Evolutionary conservation across 306 rosid genomes (phyloP).

Genomic region (Vigna nakashimae): DNA sequence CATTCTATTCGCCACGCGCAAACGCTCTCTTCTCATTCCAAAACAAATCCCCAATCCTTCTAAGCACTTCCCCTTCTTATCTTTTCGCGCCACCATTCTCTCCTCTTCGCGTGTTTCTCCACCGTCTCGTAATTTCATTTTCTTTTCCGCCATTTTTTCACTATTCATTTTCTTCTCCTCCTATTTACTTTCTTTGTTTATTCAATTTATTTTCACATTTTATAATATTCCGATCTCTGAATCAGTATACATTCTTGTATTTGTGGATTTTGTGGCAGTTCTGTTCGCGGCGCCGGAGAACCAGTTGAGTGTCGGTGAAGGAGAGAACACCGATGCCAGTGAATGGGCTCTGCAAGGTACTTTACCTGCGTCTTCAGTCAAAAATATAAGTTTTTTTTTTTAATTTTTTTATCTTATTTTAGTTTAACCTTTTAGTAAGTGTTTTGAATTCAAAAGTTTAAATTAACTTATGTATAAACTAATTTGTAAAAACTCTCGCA

Average conservation of each 20-base stretch:
- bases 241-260: background rate
- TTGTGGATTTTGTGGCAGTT: conserved; percentile 52
- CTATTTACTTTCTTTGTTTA: background rate
- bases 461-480: too few species aligned
- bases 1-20: conserved; percentile 29
- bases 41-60: background rate
- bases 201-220: background rate
- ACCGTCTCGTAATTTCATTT: conserved; percentile 50
- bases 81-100: conserved; percentile 44
- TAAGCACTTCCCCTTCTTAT: conserved; percentile 30
- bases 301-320: conserved; percentile 60
- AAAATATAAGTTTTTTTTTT: background rate
- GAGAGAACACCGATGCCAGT: conserved; percentile 50
- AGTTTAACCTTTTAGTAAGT: background rate
- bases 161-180: background rate
- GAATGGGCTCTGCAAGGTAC: conserved; percentile 91
- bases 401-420: background rate
- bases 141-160: background rate
- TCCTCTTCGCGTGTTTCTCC: conserved; percentile 43
- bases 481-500: too few species aligned
- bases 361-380: background rate
- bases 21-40: conserved; percentile 36
- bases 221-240: background rate
- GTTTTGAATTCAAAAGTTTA: background rate
- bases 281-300: conserved; percentile 70